Percentiles rank a stretch among this genome's conserved stretches.
These are phyloP conservation scores for Saraca asoca DNA, from an alignment of 331 rosid genomes.

Conservation along the genomic window DNA sequence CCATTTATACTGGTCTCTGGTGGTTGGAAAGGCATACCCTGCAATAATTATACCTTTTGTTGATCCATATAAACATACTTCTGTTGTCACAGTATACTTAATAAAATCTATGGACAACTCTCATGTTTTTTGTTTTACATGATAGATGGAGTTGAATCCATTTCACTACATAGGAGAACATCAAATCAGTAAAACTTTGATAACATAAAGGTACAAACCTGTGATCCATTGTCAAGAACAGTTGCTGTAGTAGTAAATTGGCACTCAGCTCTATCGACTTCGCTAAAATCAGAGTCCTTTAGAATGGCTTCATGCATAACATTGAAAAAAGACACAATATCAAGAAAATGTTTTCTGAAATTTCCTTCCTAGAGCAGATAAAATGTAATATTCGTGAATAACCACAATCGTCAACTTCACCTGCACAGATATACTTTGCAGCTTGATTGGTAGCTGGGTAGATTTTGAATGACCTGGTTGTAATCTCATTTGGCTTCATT, in stretches of 20 bases:
- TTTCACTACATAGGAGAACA: conserved; percentile 16
- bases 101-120: not conserved
- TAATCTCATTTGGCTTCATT: conserved; percentile 77
- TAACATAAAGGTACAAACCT: conserved; percentile 48
- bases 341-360: conserved; percentile 8
- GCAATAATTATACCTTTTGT: conserved; percentile 25
- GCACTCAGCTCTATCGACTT: conserved; percentile 94
- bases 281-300: conserved; percentile 80
- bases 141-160: not conserved
- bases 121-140: conserved; percentile 1
- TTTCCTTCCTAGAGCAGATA: conserved; percentile 3
- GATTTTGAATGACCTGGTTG: conserved; percentile 67
- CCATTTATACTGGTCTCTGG: conserved; percentile 59
- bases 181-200: conserved; percentile 9
- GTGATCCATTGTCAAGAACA: conserved; percentile 82
- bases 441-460: conserved; percentile 84
- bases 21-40: conserved; percentile 75
- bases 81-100: not conserved
- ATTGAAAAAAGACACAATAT: conserved; percentile 5
- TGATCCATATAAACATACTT: conserved; percentile 20
- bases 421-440: conserved; percentile 76
- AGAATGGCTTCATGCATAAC: conserved; percentile 68
- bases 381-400: not conserved
- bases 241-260: conserved; percentile 86
- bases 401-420: conserved; percentile 45